These are phyloP conservation scores for Suhomyces bokatorum DNA, from an alignment of 1,139 yeast genomes.

Conservation along the genomic window DNA sequence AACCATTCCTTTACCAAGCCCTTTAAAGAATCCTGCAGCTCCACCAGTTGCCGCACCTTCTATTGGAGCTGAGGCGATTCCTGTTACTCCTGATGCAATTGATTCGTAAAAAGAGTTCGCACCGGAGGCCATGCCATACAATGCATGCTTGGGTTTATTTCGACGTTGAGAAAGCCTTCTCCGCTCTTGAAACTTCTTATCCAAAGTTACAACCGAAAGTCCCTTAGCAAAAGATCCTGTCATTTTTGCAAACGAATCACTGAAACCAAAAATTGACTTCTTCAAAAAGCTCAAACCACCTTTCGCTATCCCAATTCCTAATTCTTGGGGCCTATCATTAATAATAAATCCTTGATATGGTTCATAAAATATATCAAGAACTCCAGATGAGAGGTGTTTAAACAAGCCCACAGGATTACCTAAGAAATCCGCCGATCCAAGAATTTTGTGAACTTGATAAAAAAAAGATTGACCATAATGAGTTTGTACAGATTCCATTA, in stretches of 20 bases:
- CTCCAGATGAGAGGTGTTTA: constrained; percentile 91
- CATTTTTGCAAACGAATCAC: constrained; percentile 88
- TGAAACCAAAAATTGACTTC: constrained; percentile 91
- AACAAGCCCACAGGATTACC: constrained; percentile 98
- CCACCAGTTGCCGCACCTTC: constrained; percentile 88
- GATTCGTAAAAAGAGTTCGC: constrained; percentile 90
- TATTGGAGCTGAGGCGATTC: constrained; percentile 87
- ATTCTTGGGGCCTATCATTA: constrained; percentile 93
- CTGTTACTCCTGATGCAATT: constrained; percentile 82
- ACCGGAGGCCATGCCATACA: constrained; percentile 84
- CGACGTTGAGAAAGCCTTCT: constrained; percentile 73
- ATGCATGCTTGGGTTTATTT: constrained; percentile 81
- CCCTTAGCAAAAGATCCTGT: constrained; percentile 97
- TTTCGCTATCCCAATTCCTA: constrained; percentile 93
- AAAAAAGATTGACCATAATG: constrained; percentile 93
- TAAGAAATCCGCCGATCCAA: constrained; percentile 94
- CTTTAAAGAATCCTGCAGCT: constrained; percentile 87
- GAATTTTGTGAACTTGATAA: constrained; percentile 86
- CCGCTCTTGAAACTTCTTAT: constrained; percentile 77
- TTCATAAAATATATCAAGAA: constrained; percentile 93
- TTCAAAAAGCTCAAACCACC: constrained; percentile 94
- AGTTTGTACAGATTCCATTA: constrained; percentile 69
- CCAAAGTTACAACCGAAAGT: constrained; percentile 86
- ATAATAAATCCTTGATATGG: constrained; percentile 95
- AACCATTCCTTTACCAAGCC: constrained; percentile 90